Base-by-base conservation (phyloP, 129 eudicot genomes). In the Escallonia rubra region DNA sequence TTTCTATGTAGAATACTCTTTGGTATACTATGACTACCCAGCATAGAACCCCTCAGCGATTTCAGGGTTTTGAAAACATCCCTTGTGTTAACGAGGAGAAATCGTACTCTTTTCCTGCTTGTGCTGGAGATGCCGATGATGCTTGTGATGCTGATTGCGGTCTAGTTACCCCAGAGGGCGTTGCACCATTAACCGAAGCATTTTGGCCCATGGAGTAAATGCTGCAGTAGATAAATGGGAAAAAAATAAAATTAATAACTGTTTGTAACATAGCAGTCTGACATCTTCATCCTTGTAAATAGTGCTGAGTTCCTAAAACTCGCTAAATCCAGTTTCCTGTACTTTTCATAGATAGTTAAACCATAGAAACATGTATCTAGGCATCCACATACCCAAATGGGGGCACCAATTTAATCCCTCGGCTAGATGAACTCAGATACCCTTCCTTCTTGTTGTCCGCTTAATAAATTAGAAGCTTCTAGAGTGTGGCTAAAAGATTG, bases 31-130 rank as follows among this genome's bases (percentile, higher is more conserved):
- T 63, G 75, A 73, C 78, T 65, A 23, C 46, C 43, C 45, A 15
- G 23, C 59, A 57, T 15, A 53, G 40, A 50, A 40, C 61, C 34
- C 34, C 57, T 46, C n/a, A 39, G 51, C 59, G 34, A 23, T 7
- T 63, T 67, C 80, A 89, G 5, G 80, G 90, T 67, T 94, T 94
- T 7, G 99, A 80, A 78, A 94, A 94, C 68, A 90, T 78, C 60
- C 94, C 99, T 81, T 94, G 96, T 46, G 99, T 94, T 79, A 94
- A 82, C 6, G 99, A 90, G 11, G 99, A 94, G 79, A 94, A 94
- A 67, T 94, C 99, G 40, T 78, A 89, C 42, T 94, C 99, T 59
- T 85, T 90, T 50, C 83, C 85, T 5, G 87, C 34, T 72, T 89
- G 90, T 9, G 87, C 67, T 4, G 94, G 75, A 42, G 84, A 68